Conservation (phyloP, 2,329 filamentous ascomycete genomes). For the Trichocomaceae sp. region DNA sequence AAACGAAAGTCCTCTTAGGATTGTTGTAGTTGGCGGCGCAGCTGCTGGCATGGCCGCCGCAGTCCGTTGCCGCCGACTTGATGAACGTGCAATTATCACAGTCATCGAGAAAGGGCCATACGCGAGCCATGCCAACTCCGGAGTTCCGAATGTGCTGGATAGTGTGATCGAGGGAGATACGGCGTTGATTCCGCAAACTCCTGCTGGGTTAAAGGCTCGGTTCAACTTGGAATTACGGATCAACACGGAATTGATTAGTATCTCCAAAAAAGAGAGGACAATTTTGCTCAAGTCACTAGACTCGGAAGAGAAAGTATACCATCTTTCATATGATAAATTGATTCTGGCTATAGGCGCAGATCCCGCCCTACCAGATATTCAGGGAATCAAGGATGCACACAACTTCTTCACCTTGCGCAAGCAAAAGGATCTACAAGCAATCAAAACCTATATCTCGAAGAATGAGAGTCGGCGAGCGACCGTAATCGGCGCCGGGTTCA, state of each 20-base stretch:
- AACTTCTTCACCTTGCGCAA: conserved; percentile 1
- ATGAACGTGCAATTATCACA: conserved; percentile 1
- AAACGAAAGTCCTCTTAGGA: not conserved
- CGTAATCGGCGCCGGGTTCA: conserved; percentile 1
- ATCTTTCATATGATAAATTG: conserved; percentile 7
- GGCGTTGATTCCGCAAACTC: not conserved
- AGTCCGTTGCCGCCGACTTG: not conserved
- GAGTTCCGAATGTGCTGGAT: not conserved
- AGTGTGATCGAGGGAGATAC: conserved; percentile 4
- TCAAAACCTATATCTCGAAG: not conserved
- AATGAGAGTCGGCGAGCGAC: not conserved
- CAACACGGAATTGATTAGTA: conserved; percentile 6
- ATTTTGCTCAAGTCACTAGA: too few relatives aligned
- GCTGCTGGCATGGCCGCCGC: not conserved
- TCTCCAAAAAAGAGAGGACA: not conserved
- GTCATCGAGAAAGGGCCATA: conserved; percentile 3
- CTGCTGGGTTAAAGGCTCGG: conserved; percentile 2
- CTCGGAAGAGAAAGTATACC: not conserved
- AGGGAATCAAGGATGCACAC: not conserved
- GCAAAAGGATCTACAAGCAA: conserved; percentile 2
- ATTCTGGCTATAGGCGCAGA: conserved; percentile 2
- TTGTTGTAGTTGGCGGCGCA: not conserved
- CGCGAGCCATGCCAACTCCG: not conserved
- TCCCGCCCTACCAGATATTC: not conserved
- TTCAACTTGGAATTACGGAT: conserved; percentile 3